These are phyloP conservation scores for Yamadazyma membranifaciens DNA, from an alignment of 1,139 yeast species.

Conservation along the genomic window DNA sequence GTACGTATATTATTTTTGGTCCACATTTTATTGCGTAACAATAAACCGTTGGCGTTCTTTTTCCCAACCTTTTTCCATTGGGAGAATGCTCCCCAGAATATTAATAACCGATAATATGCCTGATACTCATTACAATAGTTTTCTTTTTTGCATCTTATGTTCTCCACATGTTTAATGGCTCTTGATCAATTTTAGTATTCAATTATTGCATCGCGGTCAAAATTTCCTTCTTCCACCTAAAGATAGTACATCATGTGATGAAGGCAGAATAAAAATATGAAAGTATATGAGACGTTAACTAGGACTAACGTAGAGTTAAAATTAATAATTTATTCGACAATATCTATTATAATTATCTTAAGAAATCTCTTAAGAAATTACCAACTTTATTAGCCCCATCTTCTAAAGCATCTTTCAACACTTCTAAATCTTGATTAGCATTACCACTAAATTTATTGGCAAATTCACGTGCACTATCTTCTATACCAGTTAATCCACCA, in stretches of 20 bases:
- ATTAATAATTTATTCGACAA: not conserved
- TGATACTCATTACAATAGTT: not conserved
- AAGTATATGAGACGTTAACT: too few species aligned
- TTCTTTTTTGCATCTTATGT: not conserved
- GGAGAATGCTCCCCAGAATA: too few species aligned
- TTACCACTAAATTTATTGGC: conserved; percentile 68
- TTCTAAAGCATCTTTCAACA: conserved; percentile 88
- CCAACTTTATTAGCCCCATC: conserved; percentile 90
- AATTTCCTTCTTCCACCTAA: too few species aligned
- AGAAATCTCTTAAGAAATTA: conserved; percentile 78
- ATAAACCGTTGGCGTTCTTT: too few species aligned
- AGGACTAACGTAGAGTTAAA: too few species aligned
- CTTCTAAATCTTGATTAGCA: conserved; percentile 86
- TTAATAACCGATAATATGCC: too few species aligned
- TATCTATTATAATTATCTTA: conserved; percentile 37
- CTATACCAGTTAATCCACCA: conserved; percentile 40
- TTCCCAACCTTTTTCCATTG: too few species aligned
- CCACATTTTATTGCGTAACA: too few species aligned
- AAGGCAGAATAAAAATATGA: too few species aligned
- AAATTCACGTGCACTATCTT: conserved; percentile 62
- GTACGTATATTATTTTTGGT: too few species aligned
- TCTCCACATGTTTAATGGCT: not conserved
- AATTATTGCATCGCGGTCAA: too few species aligned
- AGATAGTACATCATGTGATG: too few species aligned
- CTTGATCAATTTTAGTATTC: not conserved